Evolutionary conservation across 2,329 filamentous ascomycete species (phyloP), one percentile per base, ranked within the genome.

Genomic region (Xylaria sp.): DNA sequence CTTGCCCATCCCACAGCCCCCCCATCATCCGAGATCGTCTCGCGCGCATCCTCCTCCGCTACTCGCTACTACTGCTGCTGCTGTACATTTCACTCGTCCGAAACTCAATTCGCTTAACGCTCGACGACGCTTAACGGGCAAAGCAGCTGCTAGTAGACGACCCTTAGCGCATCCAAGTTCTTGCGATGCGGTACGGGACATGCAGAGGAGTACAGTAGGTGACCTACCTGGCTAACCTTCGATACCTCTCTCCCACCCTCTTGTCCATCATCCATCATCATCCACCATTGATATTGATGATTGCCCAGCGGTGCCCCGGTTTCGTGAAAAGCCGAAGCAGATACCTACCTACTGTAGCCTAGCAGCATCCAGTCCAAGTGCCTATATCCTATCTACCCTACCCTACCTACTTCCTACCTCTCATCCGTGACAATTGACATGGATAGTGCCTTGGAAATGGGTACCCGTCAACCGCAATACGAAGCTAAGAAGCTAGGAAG

Each of bases 91-190:
- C 50, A 59, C 60, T 62, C 60, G 66, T 39, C 66, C 69, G 66
- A 66, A 64, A 69, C 63, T 6, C 63, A 48, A 71, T 64, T 69
- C 69, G 66, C 69, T 69, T 71, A 69, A 71, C 61, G 28, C 28
- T 28, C 57, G 32, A 39, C 20, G 10, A 58, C 66, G 66, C 69
- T 69, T 69, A 64, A 71, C 62, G 58, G 55, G 41, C 66, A 51
- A 37, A 37, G 34, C 34, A 37, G 34, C 34, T 37, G 9, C 34
- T 58, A 57, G 46, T 46, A 58, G 37, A 39, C 54, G 2, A 46
- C 55, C 39, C 37, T 32, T 39, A 44, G 60, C 50, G 51, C 41
- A 50, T 10, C 46, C 18, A 48, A 48, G 46, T 48, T 13, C 51
- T 63, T 48, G 51, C 51, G 20, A 28, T 4, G 51, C 34, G 34